Evolutionary conservation across 371 early-diverging fungal species (phyloP).

Genomic region (Mucor lusitanicus): DNA sequence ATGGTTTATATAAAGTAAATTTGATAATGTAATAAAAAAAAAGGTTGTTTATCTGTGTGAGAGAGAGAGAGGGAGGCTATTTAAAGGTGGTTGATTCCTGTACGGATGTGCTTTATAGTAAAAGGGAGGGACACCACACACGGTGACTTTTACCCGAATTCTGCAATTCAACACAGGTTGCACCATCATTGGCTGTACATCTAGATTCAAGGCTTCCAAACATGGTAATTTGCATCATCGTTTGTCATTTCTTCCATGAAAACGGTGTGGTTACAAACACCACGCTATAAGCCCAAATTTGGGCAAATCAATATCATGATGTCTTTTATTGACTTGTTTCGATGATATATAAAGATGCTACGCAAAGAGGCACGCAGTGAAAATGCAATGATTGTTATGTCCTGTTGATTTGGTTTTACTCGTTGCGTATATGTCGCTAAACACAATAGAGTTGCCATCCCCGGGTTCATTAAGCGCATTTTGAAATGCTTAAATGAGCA

Average conservation of each 20-base stretch:
- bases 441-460: too few relatives aligned
- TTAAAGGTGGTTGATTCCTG: background rate
- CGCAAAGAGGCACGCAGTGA: too few relatives aligned
- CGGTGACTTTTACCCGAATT: slow-evolving; percentile 5
- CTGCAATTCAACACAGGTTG: background rate
- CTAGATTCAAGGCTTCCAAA: background rate
- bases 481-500: background rate
- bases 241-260: background rate
- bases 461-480: background rate
- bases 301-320: background rate
- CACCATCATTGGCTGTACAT: background rate
- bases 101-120: background rate
- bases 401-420: too few relatives aligned
- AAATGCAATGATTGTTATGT: too few relatives aligned
- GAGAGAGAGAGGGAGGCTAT: background rate
- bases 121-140: background rate
- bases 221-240: slow-evolving; percentile 5
- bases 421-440: background rate
- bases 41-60: background rate
- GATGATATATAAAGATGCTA: background rate
- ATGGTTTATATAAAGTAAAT: background rate
- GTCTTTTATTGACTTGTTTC: background rate
- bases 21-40: background rate
- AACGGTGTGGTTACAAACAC: background rate
- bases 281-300: background rate